Percentiles rank a stretch among this genome's conserved stretches.
Evolutionary conservation across 495 filamentous ascomycete genomes (phyloP).

Genomic region (Tuber aestivum): DNA sequence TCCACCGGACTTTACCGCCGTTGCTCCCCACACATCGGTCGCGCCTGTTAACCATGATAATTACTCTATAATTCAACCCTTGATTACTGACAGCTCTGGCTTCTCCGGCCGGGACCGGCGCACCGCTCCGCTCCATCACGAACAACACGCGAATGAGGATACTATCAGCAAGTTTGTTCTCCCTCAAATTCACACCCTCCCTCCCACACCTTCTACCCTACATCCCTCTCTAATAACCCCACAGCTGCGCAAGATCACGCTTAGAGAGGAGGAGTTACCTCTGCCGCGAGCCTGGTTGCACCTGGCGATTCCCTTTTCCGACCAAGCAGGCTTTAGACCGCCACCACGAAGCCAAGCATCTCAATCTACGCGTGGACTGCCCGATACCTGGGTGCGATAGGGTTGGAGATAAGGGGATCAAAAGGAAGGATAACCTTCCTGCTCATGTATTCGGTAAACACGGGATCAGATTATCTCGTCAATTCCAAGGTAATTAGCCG

Average conservation of each 20-base stretch:
- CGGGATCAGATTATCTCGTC: not conserved
- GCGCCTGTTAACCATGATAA: not conserved
- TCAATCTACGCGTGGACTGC: not conserved
- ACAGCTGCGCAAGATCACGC: accelerated
- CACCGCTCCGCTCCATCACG: not conserved
- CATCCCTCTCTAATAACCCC: not conserved
- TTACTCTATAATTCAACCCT: not conserved
- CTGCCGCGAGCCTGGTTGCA: not conserved
- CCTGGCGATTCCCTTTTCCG: not conserved
- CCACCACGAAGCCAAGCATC: not conserved
- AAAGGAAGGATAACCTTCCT: conserved; percentile 15
- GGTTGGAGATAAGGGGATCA: conserved; percentile 12
- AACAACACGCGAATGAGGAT: not conserved
- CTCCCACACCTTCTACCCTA: not conserved
- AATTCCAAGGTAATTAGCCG: no score
- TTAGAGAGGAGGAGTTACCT: not conserved
- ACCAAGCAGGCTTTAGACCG: conserved; percentile 12
- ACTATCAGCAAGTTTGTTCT: not conserved
- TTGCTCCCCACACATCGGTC: not conserved
- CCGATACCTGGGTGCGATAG: conserved; percentile 7
- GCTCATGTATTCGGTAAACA: not conserved
- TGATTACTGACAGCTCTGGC: no score
- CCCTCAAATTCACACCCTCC: not conserved
- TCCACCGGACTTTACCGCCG: not conserved
- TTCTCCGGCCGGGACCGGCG: not conserved